phyloP scores from a whole-genome alignment of 768 basidiomycete genomes.

The Boletus edulis region DNA sequence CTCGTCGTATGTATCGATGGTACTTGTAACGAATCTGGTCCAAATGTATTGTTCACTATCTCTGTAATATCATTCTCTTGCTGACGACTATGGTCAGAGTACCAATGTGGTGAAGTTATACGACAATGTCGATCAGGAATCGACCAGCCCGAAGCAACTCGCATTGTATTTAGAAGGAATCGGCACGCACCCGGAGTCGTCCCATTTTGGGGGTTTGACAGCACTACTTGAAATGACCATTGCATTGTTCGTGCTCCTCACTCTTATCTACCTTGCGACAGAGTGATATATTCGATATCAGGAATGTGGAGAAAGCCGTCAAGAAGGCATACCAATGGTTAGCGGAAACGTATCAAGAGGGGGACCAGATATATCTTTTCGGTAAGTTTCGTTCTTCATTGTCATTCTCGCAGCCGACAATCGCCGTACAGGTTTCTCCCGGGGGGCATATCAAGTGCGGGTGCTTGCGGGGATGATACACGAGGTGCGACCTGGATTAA shows the following conservation, averaged over 20 bases:
- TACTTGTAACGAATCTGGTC: conserved; percentile 20
- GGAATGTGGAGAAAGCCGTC: conserved; percentile 8
- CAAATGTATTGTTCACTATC: conserved; percentile 6
- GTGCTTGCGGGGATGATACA: conserved; percentile 37
- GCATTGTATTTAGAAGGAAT: conserved; percentile 39
- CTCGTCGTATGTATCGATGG: conserved; percentile 26
- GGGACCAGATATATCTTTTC: conserved; percentile 35
- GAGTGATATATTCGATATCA: background rate
- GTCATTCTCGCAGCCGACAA: background rate
- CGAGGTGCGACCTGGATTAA: conserved; percentile 14
- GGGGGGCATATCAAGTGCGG: conserved; percentile 42
- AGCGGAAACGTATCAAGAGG: background rate
- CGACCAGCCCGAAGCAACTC: conserved; percentile 19
- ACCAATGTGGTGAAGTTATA: conserved; percentile 38
- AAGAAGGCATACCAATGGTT: conserved; percentile 6
- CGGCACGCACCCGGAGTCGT: conserved; percentile 22
- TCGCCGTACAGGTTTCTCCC: conserved; percentile 35
- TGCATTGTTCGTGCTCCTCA: conserved; percentile 1
- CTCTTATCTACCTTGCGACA: background rate
- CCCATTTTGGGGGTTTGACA: background rate
- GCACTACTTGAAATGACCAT: background rate
- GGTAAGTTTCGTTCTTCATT: conserved; percentile 17
- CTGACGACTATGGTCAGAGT: conserved; percentile 26
- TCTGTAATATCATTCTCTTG: background rate
- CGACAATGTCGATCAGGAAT: conserved; percentile 21